Evolutionary conservation across 805 yeast genomes (phyloP).

Genomic region (Wickerhamiella nectarea): DNA sequence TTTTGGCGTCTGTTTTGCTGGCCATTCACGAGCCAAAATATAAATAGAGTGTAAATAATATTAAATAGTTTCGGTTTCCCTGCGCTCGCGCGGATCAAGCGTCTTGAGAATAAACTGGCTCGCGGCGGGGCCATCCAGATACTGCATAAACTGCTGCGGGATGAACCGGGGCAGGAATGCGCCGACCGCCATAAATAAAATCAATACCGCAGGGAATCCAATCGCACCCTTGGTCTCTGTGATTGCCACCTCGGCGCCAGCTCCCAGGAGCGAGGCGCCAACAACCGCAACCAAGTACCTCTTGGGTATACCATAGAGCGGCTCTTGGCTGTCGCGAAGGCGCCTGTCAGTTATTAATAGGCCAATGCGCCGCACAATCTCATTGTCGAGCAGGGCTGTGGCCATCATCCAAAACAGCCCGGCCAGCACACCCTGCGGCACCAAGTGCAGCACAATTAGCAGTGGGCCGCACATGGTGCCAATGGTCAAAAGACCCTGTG

Average conservation of each 20-base stretch:
- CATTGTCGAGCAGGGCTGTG: constrained; percentile 50
- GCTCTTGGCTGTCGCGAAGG: constrained; percentile 25
- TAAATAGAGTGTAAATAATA: background rate
- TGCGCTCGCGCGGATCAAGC: constrained; percentile 23
- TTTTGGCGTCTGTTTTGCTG: constrained; percentile 7
- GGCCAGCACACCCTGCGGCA: constrained; percentile 87
- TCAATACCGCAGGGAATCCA: constrained; percentile 79
- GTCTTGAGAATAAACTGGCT: constrained; percentile 27
- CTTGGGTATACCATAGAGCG: constrained; percentile 25
- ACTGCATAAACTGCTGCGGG: constrained; percentile 42
- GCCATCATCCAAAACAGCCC: constrained; percentile 95
- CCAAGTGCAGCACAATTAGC: constrained; percentile 59
- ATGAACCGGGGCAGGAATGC: constrained; percentile 51
- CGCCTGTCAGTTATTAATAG: constrained; percentile 49
- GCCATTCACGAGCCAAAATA: background rate
- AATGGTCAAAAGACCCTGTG: constrained; percentile 71
- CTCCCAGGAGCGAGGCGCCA: constrained; percentile 47
- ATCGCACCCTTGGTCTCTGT: constrained; percentile 83
- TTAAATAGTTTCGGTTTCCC: constrained; percentile 3
- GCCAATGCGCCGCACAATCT: constrained; percentile 46
- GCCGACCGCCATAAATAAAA: constrained; percentile 50
- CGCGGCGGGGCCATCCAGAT: constrained; percentile 48
- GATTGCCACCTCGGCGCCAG: constrained; percentile 70
- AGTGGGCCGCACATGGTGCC: constrained; percentile 87
- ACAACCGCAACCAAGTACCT: constrained; percentile 40